Percentiles rank a stretch among this genome's conserved stretches.
phyloP scores from a whole-genome alignment of 495 filamentous ascomycete species.

The Aeminium ludgeri region DNA sequence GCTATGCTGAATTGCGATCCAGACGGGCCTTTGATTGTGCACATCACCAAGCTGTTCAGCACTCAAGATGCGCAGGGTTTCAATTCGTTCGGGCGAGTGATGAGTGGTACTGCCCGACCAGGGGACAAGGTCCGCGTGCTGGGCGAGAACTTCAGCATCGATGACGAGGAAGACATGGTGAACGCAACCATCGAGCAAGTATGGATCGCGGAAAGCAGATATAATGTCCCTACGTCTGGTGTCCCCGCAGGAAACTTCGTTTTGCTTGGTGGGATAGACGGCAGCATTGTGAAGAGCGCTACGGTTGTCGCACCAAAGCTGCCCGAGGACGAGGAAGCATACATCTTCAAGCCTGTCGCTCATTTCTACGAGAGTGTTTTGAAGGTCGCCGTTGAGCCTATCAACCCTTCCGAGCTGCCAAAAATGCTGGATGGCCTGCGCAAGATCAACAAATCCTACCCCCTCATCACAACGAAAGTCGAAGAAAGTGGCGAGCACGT shows the following conservation, averaged over 20 bases:
- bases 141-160: constrained; percentile 87
- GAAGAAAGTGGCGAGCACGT: constrained; percentile 98
- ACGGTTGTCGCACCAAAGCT: constrained; percentile 73
- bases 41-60: constrained; percentile 85
- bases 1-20: constrained; percentile 71
- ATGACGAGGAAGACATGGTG: constrained; percentile 97
- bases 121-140: constrained; percentile 76
- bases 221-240: constrained; percentile 78
- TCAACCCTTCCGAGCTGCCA: constrained; percentile 94
- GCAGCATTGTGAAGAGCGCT: constrained; percentile 97
- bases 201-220: constrained; percentile 85
- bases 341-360: constrained; percentile 81
- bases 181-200: constrained; percentile 74
- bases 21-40: constrained; percentile 76
- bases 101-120: constrained; percentile 80
- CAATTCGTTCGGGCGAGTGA: constrained; percentile 73
- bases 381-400: constrained; percentile 94
- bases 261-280: constrained; percentile 78
- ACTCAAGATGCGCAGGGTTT: constrained; percentile 75
- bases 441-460: constrained; percentile 95
- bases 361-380: constrained; percentile 97
- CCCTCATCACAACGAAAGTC: constrained; percentile 86
- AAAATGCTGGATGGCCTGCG: constrained; percentile 97
- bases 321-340: constrained; percentile 73
- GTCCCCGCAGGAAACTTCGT: constrained; percentile 95